Evolutionary conservation across 352 stramenopile species (phyloP), one percentile per base, ranked within the genome.

Genomic region (Thalassiosira pacifica): DNA sequence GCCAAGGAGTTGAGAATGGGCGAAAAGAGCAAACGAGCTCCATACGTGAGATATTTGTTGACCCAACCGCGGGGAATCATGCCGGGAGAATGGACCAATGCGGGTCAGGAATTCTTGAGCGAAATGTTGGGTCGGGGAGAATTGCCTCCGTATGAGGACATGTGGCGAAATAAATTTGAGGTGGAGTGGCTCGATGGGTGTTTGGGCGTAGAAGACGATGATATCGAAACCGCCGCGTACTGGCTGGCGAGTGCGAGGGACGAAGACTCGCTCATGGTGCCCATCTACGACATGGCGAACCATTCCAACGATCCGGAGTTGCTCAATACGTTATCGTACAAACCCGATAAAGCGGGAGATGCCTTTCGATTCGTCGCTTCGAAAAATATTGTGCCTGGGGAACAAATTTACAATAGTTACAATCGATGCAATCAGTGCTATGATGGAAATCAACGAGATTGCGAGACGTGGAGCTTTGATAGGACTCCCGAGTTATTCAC

Each of bases 201-300:
- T 26, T 11, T 26, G 8, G 77, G 77, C 0, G 24, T 27, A 19
- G 68, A 83, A 6, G 52, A 53, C 11, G 70, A 83, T 31, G 16
- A 60, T 18, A 68, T 79, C 24, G 67, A 83, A 65, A 34, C 29
- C 1, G 13, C 26, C 29, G 83, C 83, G 19, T 89, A 72, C 53
- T 83, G 69, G 61, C 45, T 86, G 26, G 55, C 74, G 31, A 66
- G 68, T 19, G 75, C 60, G n/a, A 55, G 83, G 19, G 83, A 89
- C 63, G 83, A 89, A 57, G 70, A 78, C 26, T 82, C 76, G 52
- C 65, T 84, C 2, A 89, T 89, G 85, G 59, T 90, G 8, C 85
- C 85, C 18, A 76, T 90, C 32, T 90, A 88, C 48, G 85, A 90
- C 52, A 90, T 90, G 85, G 66, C 67, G 19, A 90, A 90, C 72